These are phyloP conservation scores for Liquidambar formosana DNA, from an alignment of 164 flowering plant species.

Conservation along the genomic window DNA sequence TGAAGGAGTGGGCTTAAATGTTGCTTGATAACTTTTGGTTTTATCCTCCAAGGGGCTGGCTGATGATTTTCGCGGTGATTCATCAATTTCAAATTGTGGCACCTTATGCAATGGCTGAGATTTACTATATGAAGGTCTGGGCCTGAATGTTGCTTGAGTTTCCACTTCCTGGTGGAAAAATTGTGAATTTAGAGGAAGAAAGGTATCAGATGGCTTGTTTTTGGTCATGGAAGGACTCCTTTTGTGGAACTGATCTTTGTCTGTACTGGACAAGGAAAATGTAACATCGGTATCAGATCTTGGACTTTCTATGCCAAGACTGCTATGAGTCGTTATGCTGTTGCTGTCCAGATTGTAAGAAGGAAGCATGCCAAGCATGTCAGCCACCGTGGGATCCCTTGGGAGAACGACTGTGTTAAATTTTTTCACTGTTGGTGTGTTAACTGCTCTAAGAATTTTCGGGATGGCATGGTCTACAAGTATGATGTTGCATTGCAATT, in stretches of 20 bases:
- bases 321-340: conserved; percentile 17
- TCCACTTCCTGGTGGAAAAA: conserved; percentile 1
- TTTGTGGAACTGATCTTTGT: conserved; percentile 9
- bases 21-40: conserved; percentile 10
- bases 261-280: conserved; percentile 13
- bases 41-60: conserved; percentile 6
- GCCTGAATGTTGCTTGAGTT: not conserved
- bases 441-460: conserved; percentile 22
- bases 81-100: conserved; percentile 1
- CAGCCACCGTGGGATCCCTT: conserved; percentile 10
- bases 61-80: conserved; percentile 8
- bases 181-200: conserved; percentile 13
- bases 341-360: not conserved
- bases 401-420: not conserved
- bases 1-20: not conserved
- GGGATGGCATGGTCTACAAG: conserved; percentile 36
- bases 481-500: conserved; percentile 27
- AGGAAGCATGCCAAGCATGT: conserved; percentile 15
- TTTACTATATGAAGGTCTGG: conserved; percentile 7
- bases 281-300: conserved; percentile 16
- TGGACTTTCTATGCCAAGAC: conserved; percentile 22
- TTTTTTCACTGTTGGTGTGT: conserved; percentile 4
- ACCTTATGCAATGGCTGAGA: conserved; percentile 17
- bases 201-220: not conserved
- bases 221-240: conserved; percentile 4